Evolutionary conservation across 2,329 filamentous ascomycete species (phyloP).

Genomic region (Phyllosticta capitalensis): DNA sequence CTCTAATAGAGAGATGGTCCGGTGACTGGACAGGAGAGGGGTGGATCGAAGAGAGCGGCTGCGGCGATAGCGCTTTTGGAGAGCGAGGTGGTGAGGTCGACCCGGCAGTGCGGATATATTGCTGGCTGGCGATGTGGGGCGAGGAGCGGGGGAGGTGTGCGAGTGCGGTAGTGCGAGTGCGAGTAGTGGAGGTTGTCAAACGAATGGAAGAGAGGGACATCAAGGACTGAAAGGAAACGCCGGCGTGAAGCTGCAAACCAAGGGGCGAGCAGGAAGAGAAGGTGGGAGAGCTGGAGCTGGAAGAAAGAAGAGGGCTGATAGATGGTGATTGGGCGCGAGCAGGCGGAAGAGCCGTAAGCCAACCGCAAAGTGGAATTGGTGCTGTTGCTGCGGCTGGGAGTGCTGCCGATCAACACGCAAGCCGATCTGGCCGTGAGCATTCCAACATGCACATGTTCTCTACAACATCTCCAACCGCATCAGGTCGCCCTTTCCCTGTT

Average conservation of each 20-base stretch:
- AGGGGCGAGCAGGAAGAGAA: neutral
- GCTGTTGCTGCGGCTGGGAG: neutral
- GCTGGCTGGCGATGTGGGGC: conserved; percentile 2
- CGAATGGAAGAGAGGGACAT: conserved; percentile 3
- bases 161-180: neutral
- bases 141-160: neutral
- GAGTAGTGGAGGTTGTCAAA: no score
- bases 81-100: neutral
- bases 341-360: no score
- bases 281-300: no score
- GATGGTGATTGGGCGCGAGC: neutral
- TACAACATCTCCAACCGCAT: no score
- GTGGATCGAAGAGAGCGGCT: conserved; percentile 3
- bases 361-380: neutral
- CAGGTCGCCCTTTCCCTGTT: no score
- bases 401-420: neutral
- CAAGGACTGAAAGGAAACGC: neutral
- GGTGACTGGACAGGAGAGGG: neutral
- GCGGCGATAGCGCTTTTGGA: conserved; percentile 4
- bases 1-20: neutral
- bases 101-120: neutral
- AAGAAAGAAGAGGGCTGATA: no score
- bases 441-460: no score
- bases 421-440: neutral
- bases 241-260: neutral